phyloP scores from a whole-genome alignment of 441 rosid genomes.

The Pelargonium cotyledonis region DNA sequence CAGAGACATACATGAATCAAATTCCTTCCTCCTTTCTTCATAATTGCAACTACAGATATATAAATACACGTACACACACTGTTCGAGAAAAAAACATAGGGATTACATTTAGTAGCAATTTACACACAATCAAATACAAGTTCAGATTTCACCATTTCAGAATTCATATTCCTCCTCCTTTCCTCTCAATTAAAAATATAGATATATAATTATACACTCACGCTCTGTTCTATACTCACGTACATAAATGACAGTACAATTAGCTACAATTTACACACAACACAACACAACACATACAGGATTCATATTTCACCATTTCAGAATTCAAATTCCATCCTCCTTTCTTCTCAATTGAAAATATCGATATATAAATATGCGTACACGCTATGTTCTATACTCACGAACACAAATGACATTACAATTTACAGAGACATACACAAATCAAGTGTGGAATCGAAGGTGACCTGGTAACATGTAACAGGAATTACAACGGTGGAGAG shows the following conservation, averaged over 20 bases:
- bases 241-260: slow-evolving; percentile 22
- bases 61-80: too few relatives aligned
- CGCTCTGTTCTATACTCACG: too few relatives aligned
- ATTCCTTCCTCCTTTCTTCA: too few relatives aligned
- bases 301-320: background rate
- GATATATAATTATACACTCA: too few relatives aligned
- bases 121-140: too few relatives aligned
- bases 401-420: slow-evolving; percentile 2
- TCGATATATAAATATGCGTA: background rate
- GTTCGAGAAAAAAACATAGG: too few relatives aligned
- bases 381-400: background rate
- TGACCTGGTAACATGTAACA: slow-evolving; percentile 79
- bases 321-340: background rate
- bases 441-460: slow-evolving; percentile 8
- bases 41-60: too few relatives aligned
- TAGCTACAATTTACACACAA: slow-evolving; percentile 39
- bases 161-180: background rate
- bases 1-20: too few relatives aligned
- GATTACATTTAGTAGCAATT: too few relatives aligned
- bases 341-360: slow-evolving; percentile 2
- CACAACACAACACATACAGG: background rate
- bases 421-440: background rate
- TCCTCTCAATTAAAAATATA: too few relatives aligned
- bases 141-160: too few relatives aligned
- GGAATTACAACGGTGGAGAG: slow-evolving; percentile 51